These are phyloP conservation scores for Annulohypoxylon stygium DNA, from an alignment of 495 filamentous ascomycete species.

Conservation along the genomic window DNA sequence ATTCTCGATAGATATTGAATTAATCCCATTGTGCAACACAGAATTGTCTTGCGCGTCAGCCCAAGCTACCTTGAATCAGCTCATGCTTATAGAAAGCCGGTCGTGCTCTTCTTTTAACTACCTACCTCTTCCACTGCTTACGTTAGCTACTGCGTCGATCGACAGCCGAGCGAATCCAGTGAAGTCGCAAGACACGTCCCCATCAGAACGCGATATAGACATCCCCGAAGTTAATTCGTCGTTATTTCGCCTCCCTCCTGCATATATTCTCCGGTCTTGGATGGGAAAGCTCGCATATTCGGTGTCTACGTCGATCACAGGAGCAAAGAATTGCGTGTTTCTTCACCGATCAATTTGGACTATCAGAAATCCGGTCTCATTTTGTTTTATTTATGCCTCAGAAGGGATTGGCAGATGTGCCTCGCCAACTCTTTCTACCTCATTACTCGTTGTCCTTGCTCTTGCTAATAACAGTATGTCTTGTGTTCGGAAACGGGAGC, in stretches of 20 bases:
- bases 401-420: constrained; percentile 30
- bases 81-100: constrained; percentile 7
- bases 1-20: constrained; percentile 28
- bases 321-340: constrained; percentile 10
- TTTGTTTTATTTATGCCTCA: constrained; percentile 12
- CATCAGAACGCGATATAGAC: not conserved
- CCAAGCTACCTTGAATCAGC: constrained; percentile 23
- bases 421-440: constrained; percentile 13
- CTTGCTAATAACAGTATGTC: not conserved
- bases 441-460: constrained; percentile 4
- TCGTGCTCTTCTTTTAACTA: constrained; percentile 8
- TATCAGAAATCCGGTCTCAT: not conserved
- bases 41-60: constrained; percentile 16
- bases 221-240: constrained; percentile 19
- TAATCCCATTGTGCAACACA: constrained; percentile 29
- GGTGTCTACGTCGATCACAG: constrained; percentile 9
- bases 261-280: constrained; percentile 10
- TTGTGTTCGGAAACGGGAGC: not conserved
- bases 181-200: constrained; percentile 13
- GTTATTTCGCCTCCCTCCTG: constrained; percentile 14
- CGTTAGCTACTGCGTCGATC: not conserved
- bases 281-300: constrained; percentile 2
- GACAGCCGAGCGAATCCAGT: constrained; percentile 17
- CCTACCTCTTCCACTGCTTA: constrained; percentile 11
- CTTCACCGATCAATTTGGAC: constrained; percentile 32